A percentile compares a stretch with the other conserved stretches of the same genome.
These are phyloP conservation scores for Hamamelis virginiana DNA, from an alignment of 164 flowering plant genomes.

Conservation along the genomic window DNA sequence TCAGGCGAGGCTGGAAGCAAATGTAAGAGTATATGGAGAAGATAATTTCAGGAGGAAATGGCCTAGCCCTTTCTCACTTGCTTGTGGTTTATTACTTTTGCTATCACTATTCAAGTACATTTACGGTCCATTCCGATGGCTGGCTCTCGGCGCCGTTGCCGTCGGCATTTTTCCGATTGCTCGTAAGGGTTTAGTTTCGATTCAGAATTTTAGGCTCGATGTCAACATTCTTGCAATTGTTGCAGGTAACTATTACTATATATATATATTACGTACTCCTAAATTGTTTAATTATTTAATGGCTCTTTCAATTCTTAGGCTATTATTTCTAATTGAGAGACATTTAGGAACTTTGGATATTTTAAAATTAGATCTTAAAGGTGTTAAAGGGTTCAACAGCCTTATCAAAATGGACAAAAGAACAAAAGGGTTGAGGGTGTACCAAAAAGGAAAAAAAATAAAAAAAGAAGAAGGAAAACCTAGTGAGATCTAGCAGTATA, in stretches of 20 bases:
- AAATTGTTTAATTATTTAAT: background rate
- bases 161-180: constrained; percentile 65
- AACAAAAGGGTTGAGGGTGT: too few species aligned
- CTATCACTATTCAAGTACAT: constrained; percentile 52
- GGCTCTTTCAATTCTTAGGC: too few species aligned
- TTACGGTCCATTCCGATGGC: constrained; percentile 62
- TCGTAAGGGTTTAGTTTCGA: constrained; percentile 39
- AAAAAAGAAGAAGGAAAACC: too few species aligned
- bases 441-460: too few species aligned
- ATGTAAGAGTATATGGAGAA: constrained; percentile 50
- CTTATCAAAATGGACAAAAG: too few species aligned
- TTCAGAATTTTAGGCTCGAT: constrained; percentile 50
- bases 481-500: too few species aligned
- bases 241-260: constrained; percentile 58
- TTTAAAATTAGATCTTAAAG: too few species aligned
- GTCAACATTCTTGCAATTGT: constrained; percentile 70
- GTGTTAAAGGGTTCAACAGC: too few species aligned
- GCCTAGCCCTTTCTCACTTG: constrained; percentile 79
- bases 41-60: constrained; percentile 43
- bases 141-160: constrained; percentile 62
- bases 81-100: constrained; percentile 49
- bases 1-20: constrained; percentile 82
- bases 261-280: too few species aligned
- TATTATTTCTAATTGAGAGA: too few species aligned
- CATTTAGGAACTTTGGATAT: too few species aligned